Percentiles rank a stretch among this genome's conserved stretches.
Evolutionary conservation across 352 stramenopile genomes (phyloP).

Genomic region (Lagenidium sp.): DNA sequence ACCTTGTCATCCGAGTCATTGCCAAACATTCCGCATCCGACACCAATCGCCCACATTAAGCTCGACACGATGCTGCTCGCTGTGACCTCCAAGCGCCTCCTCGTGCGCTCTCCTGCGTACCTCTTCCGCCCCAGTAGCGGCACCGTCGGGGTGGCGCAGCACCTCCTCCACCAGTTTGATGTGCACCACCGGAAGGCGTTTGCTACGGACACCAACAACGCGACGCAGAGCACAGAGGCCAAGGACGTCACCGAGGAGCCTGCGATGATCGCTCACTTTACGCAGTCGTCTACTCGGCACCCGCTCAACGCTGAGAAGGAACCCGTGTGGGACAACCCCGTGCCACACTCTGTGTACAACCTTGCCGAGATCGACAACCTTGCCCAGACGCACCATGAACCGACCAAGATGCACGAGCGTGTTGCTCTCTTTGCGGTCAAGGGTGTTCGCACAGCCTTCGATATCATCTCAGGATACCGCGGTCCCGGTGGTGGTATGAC

Average conservation of each 20-base stretch:
- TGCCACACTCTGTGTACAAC: constrained; percentile 37
- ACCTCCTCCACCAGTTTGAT: too few relatives aligned
- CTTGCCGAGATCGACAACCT: constrained; percentile 21
- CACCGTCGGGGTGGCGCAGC: too few relatives aligned
- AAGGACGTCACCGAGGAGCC: constrained; percentile 13
- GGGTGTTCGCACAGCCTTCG: constrained; percentile 31
- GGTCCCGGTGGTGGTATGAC: constrained; percentile 42
- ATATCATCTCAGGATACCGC: constrained; percentile 38
- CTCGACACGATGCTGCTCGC: neutral
- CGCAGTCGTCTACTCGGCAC: constrained; percentile 14
- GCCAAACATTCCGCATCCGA: too few relatives aligned
- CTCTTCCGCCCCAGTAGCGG: too few relatives aligned
- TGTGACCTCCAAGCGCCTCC: neutral
- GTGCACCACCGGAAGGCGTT: neutral
- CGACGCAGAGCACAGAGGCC: neutral
- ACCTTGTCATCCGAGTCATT: too few relatives aligned
- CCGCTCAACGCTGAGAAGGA: constrained; percentile 3
- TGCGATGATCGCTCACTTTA: constrained; percentile 20
- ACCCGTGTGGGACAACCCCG: neutral
- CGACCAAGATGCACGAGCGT: constrained; percentile 26
- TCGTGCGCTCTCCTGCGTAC: too few relatives aligned
- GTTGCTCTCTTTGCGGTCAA: constrained; percentile 29
- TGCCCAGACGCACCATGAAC: constrained; percentile 23
- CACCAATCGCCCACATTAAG: too few relatives aligned
- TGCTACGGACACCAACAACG: neutral